These are phyloP conservation scores for Taphrina communis DNA, from an alignment of 1,139 yeast genomes.

Conservation along the genomic window DNA sequence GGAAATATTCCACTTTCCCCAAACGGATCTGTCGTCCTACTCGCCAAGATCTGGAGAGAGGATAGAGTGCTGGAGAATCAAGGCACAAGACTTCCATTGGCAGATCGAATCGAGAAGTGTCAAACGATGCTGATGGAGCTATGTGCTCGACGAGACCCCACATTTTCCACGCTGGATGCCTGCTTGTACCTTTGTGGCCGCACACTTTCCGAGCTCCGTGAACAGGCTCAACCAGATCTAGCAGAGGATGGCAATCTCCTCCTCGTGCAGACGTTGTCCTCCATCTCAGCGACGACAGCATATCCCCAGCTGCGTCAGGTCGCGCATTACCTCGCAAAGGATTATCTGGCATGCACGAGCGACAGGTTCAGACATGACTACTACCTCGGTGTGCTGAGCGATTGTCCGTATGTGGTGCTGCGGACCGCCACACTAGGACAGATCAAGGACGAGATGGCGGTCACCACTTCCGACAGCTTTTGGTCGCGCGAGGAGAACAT, in stretches of 20 bases:
- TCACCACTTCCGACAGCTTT: neutral
- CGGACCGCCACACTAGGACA: conserved; percentile 5
- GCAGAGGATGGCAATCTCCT: neutral
- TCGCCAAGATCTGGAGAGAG: neutral
- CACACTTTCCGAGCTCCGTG: neutral
- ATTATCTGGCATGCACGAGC: neutral
- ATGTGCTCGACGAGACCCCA: neutral
- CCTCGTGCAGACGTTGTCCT: conserved; percentile 9
- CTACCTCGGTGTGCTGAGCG: conserved; percentile 14
- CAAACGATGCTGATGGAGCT: conserved; percentile 6
- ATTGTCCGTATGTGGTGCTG: conserved; percentile 13
- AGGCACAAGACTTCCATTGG: neutral
- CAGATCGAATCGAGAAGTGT: neutral
- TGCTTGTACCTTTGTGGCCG: conserved; percentile 6
- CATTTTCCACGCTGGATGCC: neutral
- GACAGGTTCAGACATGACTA: conserved; percentile 8
- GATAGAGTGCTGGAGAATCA: neutral
- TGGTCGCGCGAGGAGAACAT: conserved; percentile 5
- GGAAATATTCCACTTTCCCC: conserved; percentile 10
- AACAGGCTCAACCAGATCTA: neutral
- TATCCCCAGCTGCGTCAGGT: conserved; percentile 5
- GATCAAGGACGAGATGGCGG: conserved; percentile 24
- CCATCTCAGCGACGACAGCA: conserved; percentile 4
- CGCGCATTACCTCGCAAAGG: conserved; percentile 19
- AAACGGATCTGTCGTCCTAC: conserved; percentile 6